Evolutionary conservation across 1,284 basidiomycete genomes (phyloP).

Genomic region (Ceratorhiza oryzae-sativae): DNA sequence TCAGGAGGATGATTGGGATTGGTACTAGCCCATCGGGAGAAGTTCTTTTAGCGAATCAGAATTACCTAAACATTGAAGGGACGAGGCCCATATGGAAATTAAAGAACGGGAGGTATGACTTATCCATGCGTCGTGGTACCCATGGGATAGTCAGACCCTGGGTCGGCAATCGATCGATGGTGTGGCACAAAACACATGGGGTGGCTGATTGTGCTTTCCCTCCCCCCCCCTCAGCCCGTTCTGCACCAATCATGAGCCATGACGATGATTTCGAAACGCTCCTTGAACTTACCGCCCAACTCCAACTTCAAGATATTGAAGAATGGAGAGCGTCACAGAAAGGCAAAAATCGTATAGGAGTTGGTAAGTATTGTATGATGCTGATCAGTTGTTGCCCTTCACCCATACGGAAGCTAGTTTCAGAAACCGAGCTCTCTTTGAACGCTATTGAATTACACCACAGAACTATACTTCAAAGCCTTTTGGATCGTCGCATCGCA

Average conservation of each 20-base stretch:
- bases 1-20: too few relatives aligned
- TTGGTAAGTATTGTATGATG: neutral
- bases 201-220: neutral
- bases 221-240: neutral
- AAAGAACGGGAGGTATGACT: too few relatives aligned
- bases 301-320: conserved; percentile 20
- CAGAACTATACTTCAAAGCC: neutral
- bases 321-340: conserved; percentile 2
- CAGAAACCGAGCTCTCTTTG: neutral
- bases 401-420: conserved; percentile 1
- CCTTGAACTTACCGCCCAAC: conserved; percentile 16
- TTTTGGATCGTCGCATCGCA: conserved; percentile 14
- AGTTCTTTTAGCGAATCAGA: too few relatives aligned
- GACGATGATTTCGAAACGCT: conserved; percentile 11
- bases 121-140: too few relatives aligned
- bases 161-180: neutral
- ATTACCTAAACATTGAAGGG: too few relatives aligned
- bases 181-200: conserved; percentile 1
- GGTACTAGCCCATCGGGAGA: too few relatives aligned
- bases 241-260: conserved; percentile 10
- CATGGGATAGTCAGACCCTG: neutral
- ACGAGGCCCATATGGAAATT: too few relatives aligned
- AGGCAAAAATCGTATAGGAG: conserved; percentile 2
- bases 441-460: neutral
- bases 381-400: neutral